Conservation (phyloP, 2,329 filamentous ascomycete species). For the Sporothrix brasiliensis region DNA sequence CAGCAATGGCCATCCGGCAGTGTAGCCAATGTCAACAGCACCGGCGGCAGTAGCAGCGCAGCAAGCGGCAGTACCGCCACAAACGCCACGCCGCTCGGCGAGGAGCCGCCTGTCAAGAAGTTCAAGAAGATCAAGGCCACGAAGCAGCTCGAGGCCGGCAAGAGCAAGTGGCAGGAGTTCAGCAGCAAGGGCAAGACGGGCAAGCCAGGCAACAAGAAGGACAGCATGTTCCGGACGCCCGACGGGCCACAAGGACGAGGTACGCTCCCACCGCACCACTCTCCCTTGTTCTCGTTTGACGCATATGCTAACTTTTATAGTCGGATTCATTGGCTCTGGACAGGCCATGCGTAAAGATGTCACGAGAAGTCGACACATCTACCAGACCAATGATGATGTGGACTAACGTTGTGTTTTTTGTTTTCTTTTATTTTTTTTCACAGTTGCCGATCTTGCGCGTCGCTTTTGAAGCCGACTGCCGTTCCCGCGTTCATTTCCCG, state of each 20-base stretch:
- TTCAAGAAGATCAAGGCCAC: constrained; percentile 90
- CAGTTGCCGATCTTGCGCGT: constrained; percentile 29
- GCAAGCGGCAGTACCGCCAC: background rate
- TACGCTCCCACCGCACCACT: constrained; percentile 47
- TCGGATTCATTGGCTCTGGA: constrained; percentile 94
- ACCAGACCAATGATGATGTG: constrained; percentile 74
- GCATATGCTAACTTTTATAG: constrained; percentile 52
- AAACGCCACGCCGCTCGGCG: constrained; percentile 37
- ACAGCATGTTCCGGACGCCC: constrained; percentile 95
- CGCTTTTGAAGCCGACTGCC: background rate
- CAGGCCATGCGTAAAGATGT: constrained; percentile 94
- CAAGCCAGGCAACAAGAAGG: constrained; percentile 71
- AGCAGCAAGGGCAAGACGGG: constrained; percentile 73
- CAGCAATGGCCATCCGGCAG: constrained; percentile 43
- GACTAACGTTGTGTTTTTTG: constrained; percentile 53
- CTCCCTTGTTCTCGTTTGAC: background rate
- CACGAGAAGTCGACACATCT: constrained; percentile 79
- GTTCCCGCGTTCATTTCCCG: background rate
- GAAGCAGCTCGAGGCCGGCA: constrained; percentile 86
- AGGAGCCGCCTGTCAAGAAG: constrained; percentile 75
- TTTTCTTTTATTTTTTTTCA: background rate
- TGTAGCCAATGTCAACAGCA: constrained; percentile 55
- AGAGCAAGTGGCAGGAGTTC: constrained; percentile 95
- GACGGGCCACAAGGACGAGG: constrained; percentile 85
- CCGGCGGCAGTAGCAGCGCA: constrained; percentile 48